Conservation (phyloP, 1,284 basidiomycete genomes). For the Moesziomyces aphidis region DNA sequence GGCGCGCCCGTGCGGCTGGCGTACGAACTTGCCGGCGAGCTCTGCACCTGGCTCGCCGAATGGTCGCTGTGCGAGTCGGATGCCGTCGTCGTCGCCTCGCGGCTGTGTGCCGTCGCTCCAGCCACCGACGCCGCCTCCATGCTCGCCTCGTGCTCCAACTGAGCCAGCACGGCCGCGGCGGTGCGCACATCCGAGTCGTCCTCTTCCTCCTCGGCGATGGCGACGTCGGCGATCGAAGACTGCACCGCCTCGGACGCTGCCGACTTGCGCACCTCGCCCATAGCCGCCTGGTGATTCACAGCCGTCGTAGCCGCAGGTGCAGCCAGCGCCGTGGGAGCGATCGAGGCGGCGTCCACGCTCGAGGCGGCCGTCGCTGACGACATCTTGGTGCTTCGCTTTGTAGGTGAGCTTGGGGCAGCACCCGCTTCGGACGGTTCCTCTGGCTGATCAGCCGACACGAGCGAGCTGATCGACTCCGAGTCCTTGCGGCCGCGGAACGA, state of each 20-base stretch:
- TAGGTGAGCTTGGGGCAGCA: constrained; percentile 11
- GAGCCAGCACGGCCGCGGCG: constrained; percentile 59
- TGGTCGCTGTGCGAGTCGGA: constrained; percentile 52
- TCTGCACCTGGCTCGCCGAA: constrained; percentile 34
- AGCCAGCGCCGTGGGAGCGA: constrained; percentile 11
- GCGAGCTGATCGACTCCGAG: constrained; percentile 56
- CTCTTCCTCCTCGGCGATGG: constrained; percentile 50
- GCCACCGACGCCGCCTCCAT: constrained; percentile 28
- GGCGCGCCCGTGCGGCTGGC: constrained; percentile 21
- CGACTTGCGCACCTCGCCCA: constrained; percentile 12
- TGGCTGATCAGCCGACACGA: constrained; percentile 26
- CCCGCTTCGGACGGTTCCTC: constrained; percentile 21
- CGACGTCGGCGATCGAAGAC: constrained; percentile 17
- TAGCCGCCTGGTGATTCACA: constrained; percentile 3
- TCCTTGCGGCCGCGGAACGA: constrained; percentile 62
- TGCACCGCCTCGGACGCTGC: constrained; percentile 1
- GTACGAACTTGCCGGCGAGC: constrained; percentile 49
- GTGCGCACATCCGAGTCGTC: constrained; percentile 54
- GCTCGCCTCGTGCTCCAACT: constrained; percentile 54
- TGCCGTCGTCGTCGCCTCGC: constrained; percentile 38
- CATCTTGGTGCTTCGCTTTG: constrained; percentile 16
- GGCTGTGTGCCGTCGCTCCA: constrained; percentile 31
- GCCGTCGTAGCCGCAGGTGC: constrained; percentile 16
- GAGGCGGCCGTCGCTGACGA: not conserved
- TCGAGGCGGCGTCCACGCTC: constrained; percentile 2